Percentiles rank a stretch among this genome's conserved stretches.
Evolutionary conservation across 2,329 filamentous ascomycete species (phyloP).

Genomic region (Orbilia javanica): DNA sequence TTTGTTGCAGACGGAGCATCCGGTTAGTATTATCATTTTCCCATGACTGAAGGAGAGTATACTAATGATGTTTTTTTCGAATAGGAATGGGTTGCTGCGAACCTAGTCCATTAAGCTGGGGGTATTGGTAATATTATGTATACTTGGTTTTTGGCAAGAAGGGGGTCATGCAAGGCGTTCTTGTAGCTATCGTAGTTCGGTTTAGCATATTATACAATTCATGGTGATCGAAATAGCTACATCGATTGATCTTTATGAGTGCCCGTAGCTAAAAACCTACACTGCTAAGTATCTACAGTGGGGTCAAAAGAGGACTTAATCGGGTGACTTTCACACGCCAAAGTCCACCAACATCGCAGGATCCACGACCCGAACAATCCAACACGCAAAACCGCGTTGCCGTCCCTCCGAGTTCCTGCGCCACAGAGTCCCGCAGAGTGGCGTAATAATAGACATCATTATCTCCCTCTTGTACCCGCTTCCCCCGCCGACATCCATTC

Average conservation of each 20-base stretch:
- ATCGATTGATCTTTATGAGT: background rate
- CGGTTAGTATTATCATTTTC: slow-evolving; percentile 68
- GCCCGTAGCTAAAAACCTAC: too few species aligned
- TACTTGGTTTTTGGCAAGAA: slow-evolving; percentile 6
- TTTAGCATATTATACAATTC: slow-evolving; percentile 23
- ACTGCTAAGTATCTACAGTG: too few species aligned
- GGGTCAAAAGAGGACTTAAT: too few species aligned
- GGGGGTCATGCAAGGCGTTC: slow-evolving; percentile 39
- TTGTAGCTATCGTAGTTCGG: background rate
- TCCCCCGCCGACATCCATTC: slow-evolving; percentile 13
- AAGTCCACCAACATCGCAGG: too few species aligned
- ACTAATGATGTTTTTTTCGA: slow-evolving; percentile 1
- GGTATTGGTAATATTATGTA: background rate
- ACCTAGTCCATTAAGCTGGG: slow-evolving; percentile 65
- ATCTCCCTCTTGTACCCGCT: background rate
- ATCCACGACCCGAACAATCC: background rate
- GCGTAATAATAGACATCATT: too few species aligned
- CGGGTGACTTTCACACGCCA: too few species aligned
- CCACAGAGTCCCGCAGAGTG: background rate
- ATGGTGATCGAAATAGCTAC: background rate
- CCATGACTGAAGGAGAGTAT: background rate
- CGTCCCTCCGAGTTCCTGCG: background rate
- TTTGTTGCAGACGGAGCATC: slow-evolving; percentile 82
- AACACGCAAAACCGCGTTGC: background rate
- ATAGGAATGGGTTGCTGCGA: slow-evolving; percentile 72